Percentiles rank a stretch among this genome's conserved stretches.
Conservation (phyloP, 225 moss, liverwort and hornwort genomes). For the Anthoceros angustus region DNA sequence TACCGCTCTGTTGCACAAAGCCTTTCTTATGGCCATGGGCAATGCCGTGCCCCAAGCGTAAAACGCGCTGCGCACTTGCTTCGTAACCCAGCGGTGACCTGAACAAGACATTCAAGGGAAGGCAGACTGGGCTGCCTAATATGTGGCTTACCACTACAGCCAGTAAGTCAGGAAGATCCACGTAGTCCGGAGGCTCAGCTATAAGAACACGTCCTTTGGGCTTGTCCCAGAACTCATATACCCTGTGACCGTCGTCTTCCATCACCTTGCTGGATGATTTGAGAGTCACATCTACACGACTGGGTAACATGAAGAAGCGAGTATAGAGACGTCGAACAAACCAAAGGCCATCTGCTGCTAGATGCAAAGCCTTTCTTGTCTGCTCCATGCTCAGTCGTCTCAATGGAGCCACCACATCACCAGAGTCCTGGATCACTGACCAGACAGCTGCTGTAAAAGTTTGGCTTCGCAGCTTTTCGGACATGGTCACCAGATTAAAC, state of each 20-base stretch:
- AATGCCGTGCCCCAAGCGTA: constrained; percentile 39
- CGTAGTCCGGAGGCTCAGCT: constrained; percentile 52
- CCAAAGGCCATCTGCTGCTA: constrained; percentile 59
- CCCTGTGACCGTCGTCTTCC: constrained; percentile 45
- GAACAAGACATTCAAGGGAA: constrained; percentile 47
- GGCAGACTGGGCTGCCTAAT: constrained; percentile 53
- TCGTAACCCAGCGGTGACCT: constrained; percentile 41
- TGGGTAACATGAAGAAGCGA: constrained; percentile 55
- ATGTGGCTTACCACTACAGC: constrained; percentile 61
- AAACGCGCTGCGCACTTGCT: constrained; percentile 29
- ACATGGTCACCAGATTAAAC: constrained; percentile 30
- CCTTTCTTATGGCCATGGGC: constrained; percentile 18
- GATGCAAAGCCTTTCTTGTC: constrained; percentile 24
- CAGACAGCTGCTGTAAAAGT: constrained; percentile 47
- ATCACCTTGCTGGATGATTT: constrained; percentile 10
- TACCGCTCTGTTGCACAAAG: constrained; percentile 40
- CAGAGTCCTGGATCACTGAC: constrained; percentile 50
- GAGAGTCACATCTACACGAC: constrained; percentile 45
- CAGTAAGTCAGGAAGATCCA: constrained; percentile 46
- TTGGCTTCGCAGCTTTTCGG: constrained; percentile 47
- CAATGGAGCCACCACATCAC: constrained; percentile 38
- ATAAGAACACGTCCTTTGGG: constrained; percentile 34
- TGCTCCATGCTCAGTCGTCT: constrained; percentile 38
- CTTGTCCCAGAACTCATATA: constrained; percentile 58
- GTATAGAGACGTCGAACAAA: constrained; percentile 61